Conservation (phyloP, 345 rosid species). For the Corchorus olitorius region DNA sequence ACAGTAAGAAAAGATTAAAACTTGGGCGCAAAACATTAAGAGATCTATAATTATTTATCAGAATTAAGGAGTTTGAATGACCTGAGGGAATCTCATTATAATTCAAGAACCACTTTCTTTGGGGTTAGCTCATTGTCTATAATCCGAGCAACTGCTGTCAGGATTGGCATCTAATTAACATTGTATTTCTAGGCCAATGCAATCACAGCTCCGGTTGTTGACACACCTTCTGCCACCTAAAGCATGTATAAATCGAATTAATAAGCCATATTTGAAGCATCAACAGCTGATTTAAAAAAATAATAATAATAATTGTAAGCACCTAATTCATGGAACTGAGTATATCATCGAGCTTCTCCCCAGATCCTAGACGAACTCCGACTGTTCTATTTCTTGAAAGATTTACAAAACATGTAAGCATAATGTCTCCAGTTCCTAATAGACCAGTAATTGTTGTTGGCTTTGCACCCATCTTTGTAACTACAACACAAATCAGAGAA, state of each 20-base stretch:
- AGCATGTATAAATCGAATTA: neutral
- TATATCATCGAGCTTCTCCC: constrained; percentile 86
- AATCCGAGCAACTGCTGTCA: constrained; percentile 93
- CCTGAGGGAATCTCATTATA: constrained; percentile 91
- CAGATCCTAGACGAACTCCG: constrained; percentile 91
- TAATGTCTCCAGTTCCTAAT: constrained; percentile 94
- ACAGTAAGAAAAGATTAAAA: constrained; percentile 23
- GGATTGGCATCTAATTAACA: constrained; percentile 85
- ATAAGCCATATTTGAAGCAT: constrained; percentile 18
- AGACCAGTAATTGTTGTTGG: constrained; percentile 86
- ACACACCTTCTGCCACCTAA: constrained; percentile 93
- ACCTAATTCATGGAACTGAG: constrained; percentile 89
- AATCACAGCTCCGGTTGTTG: constrained; percentile 94
- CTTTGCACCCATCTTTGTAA: constrained; percentile 99
- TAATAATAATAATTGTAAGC: constrained; percentile 22
- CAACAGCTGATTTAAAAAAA: neutral
- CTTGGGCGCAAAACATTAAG: constrained; percentile 3
- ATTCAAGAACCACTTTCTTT: constrained; percentile 74
- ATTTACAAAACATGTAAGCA: constrained; percentile 92
- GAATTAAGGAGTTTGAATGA: constrained; percentile 26
- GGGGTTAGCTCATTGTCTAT: constrained; percentile 88
- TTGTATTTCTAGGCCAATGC: constrained; percentile 95
- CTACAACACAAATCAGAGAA: no score
- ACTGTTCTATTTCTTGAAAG: constrained; percentile 91
- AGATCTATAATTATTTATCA: neutral